Evolutionary conservation across 306 rosid species (phyloP), one percentile per base, ranked within the genome.

Genomic region (Inga oerstediana): DNA sequence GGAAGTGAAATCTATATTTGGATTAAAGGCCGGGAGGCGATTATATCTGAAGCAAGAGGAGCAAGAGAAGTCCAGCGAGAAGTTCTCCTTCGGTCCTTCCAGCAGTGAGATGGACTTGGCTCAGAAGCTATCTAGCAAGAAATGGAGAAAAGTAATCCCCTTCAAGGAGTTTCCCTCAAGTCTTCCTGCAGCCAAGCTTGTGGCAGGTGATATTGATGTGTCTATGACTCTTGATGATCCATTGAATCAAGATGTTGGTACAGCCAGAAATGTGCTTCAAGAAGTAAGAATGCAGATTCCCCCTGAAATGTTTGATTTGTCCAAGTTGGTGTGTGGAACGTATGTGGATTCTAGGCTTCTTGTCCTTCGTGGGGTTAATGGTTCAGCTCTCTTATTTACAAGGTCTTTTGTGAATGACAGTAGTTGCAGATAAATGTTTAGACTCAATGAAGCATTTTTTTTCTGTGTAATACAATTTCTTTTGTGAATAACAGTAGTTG

Each of bases 301-400:
- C 2, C 96, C 99, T 0, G 98, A 93, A 82, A 88, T 96, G 84
- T 96, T 96, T 83, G 99, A 96, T 90, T 61, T 96, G 88, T 88
- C 99, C 0, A 92, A 91, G 94, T 83, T 96, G 16, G 97, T 93
- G 19, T 96, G 99, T 65, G 99, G 99, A 87, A 96, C 99, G 16
- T 96, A 90, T 64, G 98, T 91, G 51, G 98, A 96, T 86, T 87
- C 98, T 17, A 91, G 99, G 88, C 66, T 92, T 72, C 91, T 96
- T 15, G 91, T 95, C 68, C 89, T 95, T 35, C 88, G 99, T 6
- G 93, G 97, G 64, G 93, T 96, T 77, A 94, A 93, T 85, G 99
- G 99, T 79, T 96, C 98, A 13, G 99, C 99, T 5, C 97, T 96
- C 71, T 66, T 96, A 15, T 96, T 96, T 80, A 91, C 99, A 67